Evolutionary conservation across 2,329 filamentous ascomycete species (phyloP).

Genomic region (Neofusicoccum sp.): DNA sequence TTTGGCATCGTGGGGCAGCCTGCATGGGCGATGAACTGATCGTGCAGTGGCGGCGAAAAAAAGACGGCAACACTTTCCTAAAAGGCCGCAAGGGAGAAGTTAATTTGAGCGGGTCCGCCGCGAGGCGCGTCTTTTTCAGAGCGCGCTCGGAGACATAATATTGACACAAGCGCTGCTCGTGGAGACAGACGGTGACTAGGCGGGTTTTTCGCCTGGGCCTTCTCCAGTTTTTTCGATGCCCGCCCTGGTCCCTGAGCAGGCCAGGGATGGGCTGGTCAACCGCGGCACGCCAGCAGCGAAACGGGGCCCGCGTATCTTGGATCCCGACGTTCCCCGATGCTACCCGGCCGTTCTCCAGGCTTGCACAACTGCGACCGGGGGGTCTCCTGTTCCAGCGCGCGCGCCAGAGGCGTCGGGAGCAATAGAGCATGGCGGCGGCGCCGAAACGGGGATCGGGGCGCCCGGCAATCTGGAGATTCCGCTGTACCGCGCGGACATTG

Average conservation of each 20-base stretch:
- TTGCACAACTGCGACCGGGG: constrained; percentile 6
- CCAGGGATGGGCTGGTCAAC: constrained; percentile 7
- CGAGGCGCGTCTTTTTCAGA: background rate
- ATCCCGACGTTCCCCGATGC: constrained; percentile 12
- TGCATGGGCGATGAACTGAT: constrained; percentile 10
- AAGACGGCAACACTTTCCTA: constrained; percentile 8
- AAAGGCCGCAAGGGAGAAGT: background rate
- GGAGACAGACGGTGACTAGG: background rate
- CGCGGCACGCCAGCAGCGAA: background rate
- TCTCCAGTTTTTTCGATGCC: background rate
- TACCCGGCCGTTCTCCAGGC: background rate
- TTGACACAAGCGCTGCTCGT: background rate
- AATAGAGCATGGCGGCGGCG: background rate
- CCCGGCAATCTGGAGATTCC: constrained; percentile 13
- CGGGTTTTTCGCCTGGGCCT: background rate
- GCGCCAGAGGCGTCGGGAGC: background rate
- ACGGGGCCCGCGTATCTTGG: constrained; percentile 12
- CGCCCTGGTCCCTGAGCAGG: constrained; percentile 1
- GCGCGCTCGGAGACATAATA: background rate
- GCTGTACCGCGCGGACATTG: constrained; percentile 1
- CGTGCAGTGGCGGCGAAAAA: constrained; percentile 2
- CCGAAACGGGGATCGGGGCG: background rate
- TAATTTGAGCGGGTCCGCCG: constrained; percentile 5
- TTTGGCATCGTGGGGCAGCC: background rate
- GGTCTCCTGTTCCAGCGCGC: background rate